These are phyloP conservation scores for Mycena capillaripes DNA, from an alignment of 768 basidiomycete genomes.

Conservation along the genomic window DNA sequence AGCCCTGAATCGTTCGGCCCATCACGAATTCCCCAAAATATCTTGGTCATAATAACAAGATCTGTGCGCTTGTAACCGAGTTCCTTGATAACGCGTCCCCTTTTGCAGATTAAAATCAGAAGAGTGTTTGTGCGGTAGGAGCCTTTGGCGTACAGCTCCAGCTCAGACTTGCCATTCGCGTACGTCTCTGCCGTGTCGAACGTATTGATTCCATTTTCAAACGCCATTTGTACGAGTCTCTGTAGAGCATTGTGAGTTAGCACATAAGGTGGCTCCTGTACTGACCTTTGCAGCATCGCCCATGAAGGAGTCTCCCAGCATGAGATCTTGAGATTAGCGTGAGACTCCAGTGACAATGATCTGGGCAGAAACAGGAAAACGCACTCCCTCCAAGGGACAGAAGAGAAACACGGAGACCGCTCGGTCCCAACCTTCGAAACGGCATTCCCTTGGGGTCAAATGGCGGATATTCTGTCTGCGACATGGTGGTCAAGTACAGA, in stretches of 20 bases:
- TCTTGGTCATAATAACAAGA: slow-evolving; percentile 82
- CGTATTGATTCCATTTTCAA: slow-evolving; percentile 65
- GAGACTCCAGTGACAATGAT: background rate
- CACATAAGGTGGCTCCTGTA: background rate
- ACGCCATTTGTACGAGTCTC: slow-evolving; percentile 85
- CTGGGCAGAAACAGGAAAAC: slow-evolving; percentile 24
- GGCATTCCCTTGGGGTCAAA: slow-evolving; percentile 60
- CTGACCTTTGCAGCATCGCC: slow-evolving; percentile 33
- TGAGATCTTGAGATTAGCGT: slow-evolving; percentile 25
- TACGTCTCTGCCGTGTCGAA: slow-evolving; percentile 81
- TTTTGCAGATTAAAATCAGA: slow-evolving; percentile 44
- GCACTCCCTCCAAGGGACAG: slow-evolving; percentile 71
- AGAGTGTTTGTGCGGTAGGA: background rate
- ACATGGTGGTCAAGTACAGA: slow-evolving; percentile 34
- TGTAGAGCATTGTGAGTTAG: too few species aligned
- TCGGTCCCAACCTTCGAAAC: slow-evolving; percentile 63
- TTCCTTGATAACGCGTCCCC: slow-evolving; percentile 83
- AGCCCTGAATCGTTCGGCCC: slow-evolving; percentile 77
- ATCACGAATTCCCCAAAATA: slow-evolving; percentile 78
- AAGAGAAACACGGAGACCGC: slow-evolving; percentile 68
- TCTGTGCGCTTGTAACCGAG: slow-evolving; percentile 77
- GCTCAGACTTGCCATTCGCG: slow-evolving; percentile 75
- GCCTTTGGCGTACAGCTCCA: slow-evolving; percentile 71
- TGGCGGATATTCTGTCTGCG: slow-evolving; percentile 29
- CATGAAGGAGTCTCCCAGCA: slow-evolving; percentile 28